Evolutionary conservation across 768 basidiomycete species (phyloP).

Genomic region (Mycena floridula): DNA sequence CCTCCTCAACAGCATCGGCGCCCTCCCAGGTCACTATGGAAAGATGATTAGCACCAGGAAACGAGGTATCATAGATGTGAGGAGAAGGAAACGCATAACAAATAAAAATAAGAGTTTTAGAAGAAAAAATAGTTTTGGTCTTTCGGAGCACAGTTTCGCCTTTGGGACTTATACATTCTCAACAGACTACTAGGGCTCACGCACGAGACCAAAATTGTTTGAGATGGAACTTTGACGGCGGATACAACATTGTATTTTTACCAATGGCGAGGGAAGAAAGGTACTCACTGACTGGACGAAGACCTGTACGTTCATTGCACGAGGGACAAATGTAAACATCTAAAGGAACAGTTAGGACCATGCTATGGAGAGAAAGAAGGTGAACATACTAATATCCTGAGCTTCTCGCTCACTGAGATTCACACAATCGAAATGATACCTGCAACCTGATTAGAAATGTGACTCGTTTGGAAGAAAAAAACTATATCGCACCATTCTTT

Average conservation of each 20-base stretch:
- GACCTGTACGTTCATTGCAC: conserved; percentile 57
- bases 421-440: conserved; percentile 85
- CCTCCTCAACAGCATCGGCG: conserved; percentile 48
- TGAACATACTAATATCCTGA: conserved; percentile 69
- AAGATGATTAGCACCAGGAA: conserved; percentile 1
- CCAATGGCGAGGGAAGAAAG: conserved; percentile 11
- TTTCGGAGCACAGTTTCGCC: background rate
- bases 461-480: conserved; percentile 6
- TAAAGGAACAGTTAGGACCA: conserved; percentile 18
- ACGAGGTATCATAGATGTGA: background rate
- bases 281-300: conserved; percentile 73
- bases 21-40: conserved; percentile 71
- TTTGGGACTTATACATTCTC: background rate
- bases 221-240: no score
- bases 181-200: no score
- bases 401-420: conserved; percentile 57
- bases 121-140: background rate
- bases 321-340: conserved; percentile 53
- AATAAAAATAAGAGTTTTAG: no score
- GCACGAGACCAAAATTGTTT: no score
- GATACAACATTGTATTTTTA: background rate
- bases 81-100: no score
- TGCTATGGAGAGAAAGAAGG: conserved; percentile 7
- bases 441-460: conserved; percentile 20
- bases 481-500: conserved; percentile 55